Conservation (phyloP, 2,329 filamentous ascomycete genomes). For the Sclerotinia sclerotiorum region DNA sequence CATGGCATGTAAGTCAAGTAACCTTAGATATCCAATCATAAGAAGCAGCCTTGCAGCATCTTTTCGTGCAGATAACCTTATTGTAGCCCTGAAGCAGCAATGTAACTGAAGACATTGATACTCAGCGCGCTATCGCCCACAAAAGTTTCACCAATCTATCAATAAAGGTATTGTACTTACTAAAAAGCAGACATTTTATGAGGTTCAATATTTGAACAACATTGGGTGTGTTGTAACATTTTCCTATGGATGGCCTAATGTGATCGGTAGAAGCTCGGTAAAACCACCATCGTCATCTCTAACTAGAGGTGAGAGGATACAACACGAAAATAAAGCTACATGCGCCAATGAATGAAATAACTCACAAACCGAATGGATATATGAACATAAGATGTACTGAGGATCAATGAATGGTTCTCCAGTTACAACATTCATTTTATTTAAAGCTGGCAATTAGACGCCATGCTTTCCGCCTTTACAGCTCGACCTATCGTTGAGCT, state of each 20-base stretch:
- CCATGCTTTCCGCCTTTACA: conserved; percentile 96
- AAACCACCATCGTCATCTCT: conserved; percentile 20
- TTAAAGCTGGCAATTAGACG: conserved; percentile 39
- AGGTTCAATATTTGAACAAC: background rate
- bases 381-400: conserved; percentile 9
- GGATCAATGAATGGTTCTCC: conserved; percentile 14
- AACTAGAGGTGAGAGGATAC: conserved; percentile 10
- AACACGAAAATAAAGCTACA: conserved; percentile 24
- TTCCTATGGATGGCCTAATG: background rate
- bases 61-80: background rate
- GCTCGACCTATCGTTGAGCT: conserved; percentile 97
- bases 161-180: too few relatives aligned
- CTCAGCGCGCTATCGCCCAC: too few relatives aligned
- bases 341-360: conserved; percentile 29
- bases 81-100: background rate
- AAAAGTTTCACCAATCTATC: background rate
- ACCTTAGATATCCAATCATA: background rate
- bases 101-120: background rate
- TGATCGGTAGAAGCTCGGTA: conserved; percentile 16
- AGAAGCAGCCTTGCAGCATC: background rate
- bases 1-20: background rate
- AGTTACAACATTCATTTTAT: conserved; percentile 8
- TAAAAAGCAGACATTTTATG: background rate
- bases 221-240: background rate
- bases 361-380: background rate